Percentiles rank a stretch among this genome's conserved stretches.
Conservation (phyloP, 1,284 basidiomycete species). For the Microstroma glucosiphilum region DNA sequence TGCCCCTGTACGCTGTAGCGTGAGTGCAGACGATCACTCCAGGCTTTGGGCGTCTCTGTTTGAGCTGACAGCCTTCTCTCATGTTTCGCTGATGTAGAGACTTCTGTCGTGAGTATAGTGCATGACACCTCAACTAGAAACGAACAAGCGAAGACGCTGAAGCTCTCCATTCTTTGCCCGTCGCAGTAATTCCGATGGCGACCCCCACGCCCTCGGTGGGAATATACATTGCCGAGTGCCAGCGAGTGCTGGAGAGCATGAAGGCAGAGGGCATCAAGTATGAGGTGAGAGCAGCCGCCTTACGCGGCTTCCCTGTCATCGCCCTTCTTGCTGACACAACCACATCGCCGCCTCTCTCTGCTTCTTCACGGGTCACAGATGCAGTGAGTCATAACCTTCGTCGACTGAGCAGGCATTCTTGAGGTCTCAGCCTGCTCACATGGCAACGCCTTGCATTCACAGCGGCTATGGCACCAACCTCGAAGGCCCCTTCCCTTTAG, state of each 20-base stretch:
- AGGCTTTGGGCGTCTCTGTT: not conserved
- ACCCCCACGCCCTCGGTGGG: constrained; percentile 46
- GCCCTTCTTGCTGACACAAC: not conserved
- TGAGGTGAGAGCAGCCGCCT: constrained; percentile 23
- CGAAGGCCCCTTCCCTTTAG: constrained; percentile 39
- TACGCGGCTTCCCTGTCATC: not conserved
- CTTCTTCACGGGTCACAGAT: constrained; percentile 5
- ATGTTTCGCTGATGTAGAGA: not conserved
- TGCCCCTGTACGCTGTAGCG: constrained; percentile 4
- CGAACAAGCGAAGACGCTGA: not conserved
- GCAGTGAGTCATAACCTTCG: constrained; percentile 7
- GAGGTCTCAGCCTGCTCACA: not conserved
- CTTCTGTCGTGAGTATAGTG: constrained; percentile 12
- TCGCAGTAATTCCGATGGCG: constrained; percentile 45
- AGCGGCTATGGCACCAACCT: constrained; percentile 50
- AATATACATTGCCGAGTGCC: constrained; percentile 46
- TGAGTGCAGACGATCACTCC: not conserved
- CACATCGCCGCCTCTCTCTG: not conserved
- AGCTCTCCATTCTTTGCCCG: not conserved
- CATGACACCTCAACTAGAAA: too few relatives aligned
- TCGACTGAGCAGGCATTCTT: too few relatives aligned
- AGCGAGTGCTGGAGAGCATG: constrained; percentile 41
- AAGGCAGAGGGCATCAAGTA: constrained; percentile 39
- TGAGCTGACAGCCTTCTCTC: not conserved
- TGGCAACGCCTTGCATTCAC: not conserved